Base-by-base conservation (phyloP, 108 stramenopile species). In the Nitzschia inconspicua region DNA sequence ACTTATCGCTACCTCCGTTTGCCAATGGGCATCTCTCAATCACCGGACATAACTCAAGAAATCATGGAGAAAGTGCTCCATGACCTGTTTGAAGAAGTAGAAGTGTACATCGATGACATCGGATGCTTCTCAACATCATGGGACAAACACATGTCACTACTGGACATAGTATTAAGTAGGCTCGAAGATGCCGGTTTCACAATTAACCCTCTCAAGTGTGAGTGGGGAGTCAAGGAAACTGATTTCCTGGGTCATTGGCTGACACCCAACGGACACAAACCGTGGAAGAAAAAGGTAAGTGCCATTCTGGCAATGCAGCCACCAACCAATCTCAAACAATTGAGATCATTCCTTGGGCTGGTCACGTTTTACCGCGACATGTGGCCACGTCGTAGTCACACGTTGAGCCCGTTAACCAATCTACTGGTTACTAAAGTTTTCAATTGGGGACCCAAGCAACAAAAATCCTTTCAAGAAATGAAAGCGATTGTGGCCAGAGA, bases 191-290 rank as follows among this genome's bases (percentile, higher is more conserved):
- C 62, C 32, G 60, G 60, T 32, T 63, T 77, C 44, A 66, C 67
- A n/a, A 40, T 58, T 18, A 75, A 75, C 27, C 74, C 74, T 9
- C 42, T 47, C 14, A 66, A 66, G 22, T 66, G 65, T 25, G 23
- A 47, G 5, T 70, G 32, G 13, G 57, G 44, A 20, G 53, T 70
- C 22, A n/a, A 70, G 44, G 65, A 72, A 43, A 67, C 66, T 16
- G 70, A 72, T 35, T 69, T 55, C 50, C 63, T 73, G 10, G 71
- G 76, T 0, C 68, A 73, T 37, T 68, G 71, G 71, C 31, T 78
- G 3, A 65, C 67, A 16, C 71, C 71, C 10, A 44, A 13, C 16
- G 76, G 62, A 0, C 26, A 73, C 3, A 72, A 73, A 47, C 76
- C 76, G 13, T 69, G 66, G 71, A 34, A 27, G 20, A 78, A 73